Evolutionary conservation across 2,329 filamentous ascomycete species (phyloP), one percentile per base, ranked within the genome.

Genomic region (Eutypella sp.): DNA sequence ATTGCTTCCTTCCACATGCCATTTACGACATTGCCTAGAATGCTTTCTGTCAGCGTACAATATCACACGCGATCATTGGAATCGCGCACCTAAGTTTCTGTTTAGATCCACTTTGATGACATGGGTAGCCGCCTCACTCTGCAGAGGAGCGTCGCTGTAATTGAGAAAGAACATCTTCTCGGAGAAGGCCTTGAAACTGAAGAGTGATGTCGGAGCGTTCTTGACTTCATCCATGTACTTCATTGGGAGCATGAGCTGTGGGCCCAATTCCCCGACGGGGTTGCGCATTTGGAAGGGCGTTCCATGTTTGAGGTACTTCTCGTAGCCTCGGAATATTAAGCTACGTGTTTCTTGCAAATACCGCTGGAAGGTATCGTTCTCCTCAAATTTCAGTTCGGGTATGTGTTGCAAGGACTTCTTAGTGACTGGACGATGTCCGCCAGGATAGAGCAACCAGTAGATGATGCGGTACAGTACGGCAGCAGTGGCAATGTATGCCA

Each of bases 1-100:
- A 34, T 15, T 6, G n/a, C 20, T 33, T 42, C 15, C 23, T 41
- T 27, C 40, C 31, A 25, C n/a, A 41, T 31, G 10, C 23, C 23
- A 13, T 41, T 25, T 16, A 41, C 31, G 40, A 41, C 16, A 31
- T 29, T 29, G 40, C n/a, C 40, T 41, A 25, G 31, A n/a, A n/a
- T 29, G 40, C n/a, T n/a, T n/a, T n/a, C n/a, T n/a, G n/a, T n/a
- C n/a, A n/a, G n/a, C n/a, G n/a, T n/a, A n/a, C n/a, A n/a, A n/a
- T n/a, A n/a, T n/a, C n/a, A n/a, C n/a, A n/a, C n/a, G n/a, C n/a
- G n/a, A n/a, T n/a, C n/a, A n/a, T n/a, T n/a, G n/a, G n/a, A n/a
- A n/a, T n/a, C n/a, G 18, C 15, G 29, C 19, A 33, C 13, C 25
- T 33, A 42, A 20, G 24, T 20, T 33, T 25, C 13, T 42, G 16